Evolutionary conservation across 2,329 filamentous ascomycete genomes (phyloP).

Genomic region (Fusarium pseudocircinatum): DNA sequence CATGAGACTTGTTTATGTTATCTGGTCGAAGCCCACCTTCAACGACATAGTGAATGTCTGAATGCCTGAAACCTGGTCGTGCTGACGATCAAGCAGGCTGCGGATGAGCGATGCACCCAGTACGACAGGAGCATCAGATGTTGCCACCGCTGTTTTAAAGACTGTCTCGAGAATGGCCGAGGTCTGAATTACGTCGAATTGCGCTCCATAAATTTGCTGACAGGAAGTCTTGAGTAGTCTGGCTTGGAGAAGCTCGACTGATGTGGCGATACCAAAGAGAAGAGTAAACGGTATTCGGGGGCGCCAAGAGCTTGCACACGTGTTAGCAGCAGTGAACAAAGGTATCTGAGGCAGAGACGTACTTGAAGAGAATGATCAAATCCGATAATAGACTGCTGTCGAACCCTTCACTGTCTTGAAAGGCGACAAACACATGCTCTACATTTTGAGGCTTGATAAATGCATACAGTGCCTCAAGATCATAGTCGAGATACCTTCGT

Average conservation of each 20-base stretch:
- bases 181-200: conserved; percentile 82
- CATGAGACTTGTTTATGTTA: no score
- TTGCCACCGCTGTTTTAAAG: conserved; percentile 72
- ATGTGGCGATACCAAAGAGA: conserved; percentile 83
- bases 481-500: conserved; percentile 78
- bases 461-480: conserved; percentile 75
- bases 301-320: conserved; percentile 66
- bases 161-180: conserved; percentile 77
- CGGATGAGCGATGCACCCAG: conserved; percentile 72
- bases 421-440: conserved; percentile 73
- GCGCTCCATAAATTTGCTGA: conserved; percentile 72
- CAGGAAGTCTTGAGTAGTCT: conserved; percentile 75
- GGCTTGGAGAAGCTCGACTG: conserved; percentile 80
- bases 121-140: conserved; percentile 64
- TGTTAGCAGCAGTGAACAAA: conserved; percentile 43
- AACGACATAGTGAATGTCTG: conserved; percentile 76
- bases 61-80: conserved; percentile 80
- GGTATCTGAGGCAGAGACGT: conserved; percentile 41
- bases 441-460: conserved; percentile 64
- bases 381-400: conserved; percentile 78
- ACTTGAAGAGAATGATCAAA: conserved; percentile 74
- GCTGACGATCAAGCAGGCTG: conserved; percentile 75
- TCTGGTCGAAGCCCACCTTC: conserved; percentile 59
- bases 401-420: conserved; percentile 86
- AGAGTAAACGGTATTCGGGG: conserved; percentile 80